Percentiles rank a stretch among this genome's conserved stretches.
These are phyloP conservation scores for Kwoniella heveanensis DNA, from an alignment of 768 basidiomycete species.

Conservation along the genomic window DNA sequence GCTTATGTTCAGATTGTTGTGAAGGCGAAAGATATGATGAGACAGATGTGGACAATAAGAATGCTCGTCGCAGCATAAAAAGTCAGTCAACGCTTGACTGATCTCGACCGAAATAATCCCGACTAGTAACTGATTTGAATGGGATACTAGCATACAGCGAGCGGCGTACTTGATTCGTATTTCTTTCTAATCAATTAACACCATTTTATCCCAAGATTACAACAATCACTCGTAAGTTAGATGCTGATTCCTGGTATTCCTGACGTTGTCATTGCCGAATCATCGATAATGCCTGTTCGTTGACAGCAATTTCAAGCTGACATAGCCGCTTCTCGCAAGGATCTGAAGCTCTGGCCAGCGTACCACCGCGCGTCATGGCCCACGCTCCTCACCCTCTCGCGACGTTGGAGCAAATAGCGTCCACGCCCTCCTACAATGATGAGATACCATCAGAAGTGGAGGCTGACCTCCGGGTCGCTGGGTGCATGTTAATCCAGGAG, in stretches of 20 bases:
- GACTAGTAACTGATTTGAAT: not conserved
- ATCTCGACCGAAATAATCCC: constrained; percentile 1
- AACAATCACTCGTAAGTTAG: not conserved
- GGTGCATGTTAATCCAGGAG: constrained; percentile 92
- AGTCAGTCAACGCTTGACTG: not conserved
- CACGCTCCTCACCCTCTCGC: constrained; percentile 69
- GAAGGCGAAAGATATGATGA: not conserved
- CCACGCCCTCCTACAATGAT: constrained; percentile 78
- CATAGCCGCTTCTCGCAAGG: no score
- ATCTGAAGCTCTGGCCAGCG: not conserved
- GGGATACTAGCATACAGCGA: no score
- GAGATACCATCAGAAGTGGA: constrained; percentile 79
- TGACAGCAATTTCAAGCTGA: no score
- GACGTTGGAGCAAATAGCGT: constrained; percentile 72
- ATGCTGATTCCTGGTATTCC: not conserved
- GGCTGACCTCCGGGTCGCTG: constrained; percentile 83
- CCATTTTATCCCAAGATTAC: constrained; percentile 22
- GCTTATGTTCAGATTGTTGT: no score
- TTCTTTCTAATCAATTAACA: constrained; percentile 9
- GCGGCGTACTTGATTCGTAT: not conserved
- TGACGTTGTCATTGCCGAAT: not conserved
- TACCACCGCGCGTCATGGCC: constrained; percentile 33
- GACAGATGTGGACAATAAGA: not conserved
- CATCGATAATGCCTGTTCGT: not conserved
- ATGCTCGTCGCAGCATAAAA: no score